Percentiles rank a stretch among this genome's conserved stretches.
Conservation (phyloP, 148 eudicot genomes). For the Amaranthus hypochondriacus region DNA sequence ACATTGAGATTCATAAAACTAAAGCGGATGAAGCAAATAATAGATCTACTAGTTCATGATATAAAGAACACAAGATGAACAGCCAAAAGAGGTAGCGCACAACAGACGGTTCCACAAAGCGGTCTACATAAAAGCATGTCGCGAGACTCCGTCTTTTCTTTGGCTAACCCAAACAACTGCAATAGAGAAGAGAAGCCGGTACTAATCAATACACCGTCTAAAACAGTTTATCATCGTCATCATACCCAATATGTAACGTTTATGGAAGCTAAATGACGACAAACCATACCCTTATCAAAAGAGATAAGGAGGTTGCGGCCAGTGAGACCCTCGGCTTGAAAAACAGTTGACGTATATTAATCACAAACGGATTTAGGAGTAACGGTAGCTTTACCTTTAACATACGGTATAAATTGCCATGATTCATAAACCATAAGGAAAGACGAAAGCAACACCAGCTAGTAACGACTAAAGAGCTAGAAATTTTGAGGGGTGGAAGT, state of each 20-base stretch:
- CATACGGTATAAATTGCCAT: conserved; percentile 1
- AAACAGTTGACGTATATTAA: not conserved
- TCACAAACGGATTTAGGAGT: not conserved
- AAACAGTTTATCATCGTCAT: no score
- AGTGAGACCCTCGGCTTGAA: not conserved
- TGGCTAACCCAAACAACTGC: conserved; percentile 15
- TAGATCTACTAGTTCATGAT: conserved; percentile 15
- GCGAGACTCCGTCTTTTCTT: conserved; percentile 9
- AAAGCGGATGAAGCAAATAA: not conserved
- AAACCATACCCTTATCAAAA: no score
- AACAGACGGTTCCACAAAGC: conserved; percentile 17
- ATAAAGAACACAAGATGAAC: conserved; percentile 19
- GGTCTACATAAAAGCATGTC: not conserved
- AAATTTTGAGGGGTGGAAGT: conserved; percentile 15
- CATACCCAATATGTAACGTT: no score
- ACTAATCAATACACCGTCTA: not conserved
- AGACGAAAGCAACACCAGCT: not conserved
- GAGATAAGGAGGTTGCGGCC: no score
- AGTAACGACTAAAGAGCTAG: conserved; percentile 4
- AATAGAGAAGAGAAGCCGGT: not conserved
- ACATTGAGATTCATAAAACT: not conserved
- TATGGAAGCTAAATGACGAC: no score
- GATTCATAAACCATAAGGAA: conserved; percentile 1
- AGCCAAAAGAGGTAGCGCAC: conserved; percentile 11
- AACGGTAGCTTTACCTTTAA: not conserved